Percentiles rank a stretch among this genome's conserved stretches.
phyloP scores from a whole-genome alignment of 1,284 basidiomycete species.

The Irpex lacteus region DNA sequence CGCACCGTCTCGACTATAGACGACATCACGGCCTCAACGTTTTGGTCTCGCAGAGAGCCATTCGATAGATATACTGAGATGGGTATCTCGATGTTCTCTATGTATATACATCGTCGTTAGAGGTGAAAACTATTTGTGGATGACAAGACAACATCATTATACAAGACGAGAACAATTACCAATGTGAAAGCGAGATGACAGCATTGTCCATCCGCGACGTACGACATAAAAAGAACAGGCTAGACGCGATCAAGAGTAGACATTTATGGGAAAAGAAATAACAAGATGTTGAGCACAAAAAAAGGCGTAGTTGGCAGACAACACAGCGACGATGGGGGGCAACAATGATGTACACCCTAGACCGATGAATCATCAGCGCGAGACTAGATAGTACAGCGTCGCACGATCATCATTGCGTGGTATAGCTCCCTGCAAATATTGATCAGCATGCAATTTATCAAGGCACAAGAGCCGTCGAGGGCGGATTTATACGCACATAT shows the following conservation, averaged over 20 bases:
- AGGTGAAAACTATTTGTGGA: neutral
- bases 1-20: neutral
- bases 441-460: neutral
- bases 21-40: neutral
- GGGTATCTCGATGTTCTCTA: conserved; percentile 8
- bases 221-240: conserved; percentile 2
- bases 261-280: neutral
- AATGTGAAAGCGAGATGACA: conserved; percentile 8
- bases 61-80: neutral
- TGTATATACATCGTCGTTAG: conserved; percentile 13
- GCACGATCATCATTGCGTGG: conserved; percentile 8
- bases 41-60: neutral
- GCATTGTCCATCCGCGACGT: conserved; percentile 12
- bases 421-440: conserved; percentile 23
- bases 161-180: conserved; percentile 8
- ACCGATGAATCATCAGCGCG: neutral
- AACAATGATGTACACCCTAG: too few relatives aligned
- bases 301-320: neutral
- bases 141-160: conserved; percentile 7
- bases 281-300: neutral
- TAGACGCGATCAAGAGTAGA: neutral
- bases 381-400: neutral
- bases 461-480: neutral
- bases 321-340: neutral
- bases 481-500: conserved; percentile 54